Evolutionary conservation across 148 eudicot genomes (phyloP), one percentile per base, ranked within the genome.

Genomic region (Rhododendron ferrugineum): DNA sequence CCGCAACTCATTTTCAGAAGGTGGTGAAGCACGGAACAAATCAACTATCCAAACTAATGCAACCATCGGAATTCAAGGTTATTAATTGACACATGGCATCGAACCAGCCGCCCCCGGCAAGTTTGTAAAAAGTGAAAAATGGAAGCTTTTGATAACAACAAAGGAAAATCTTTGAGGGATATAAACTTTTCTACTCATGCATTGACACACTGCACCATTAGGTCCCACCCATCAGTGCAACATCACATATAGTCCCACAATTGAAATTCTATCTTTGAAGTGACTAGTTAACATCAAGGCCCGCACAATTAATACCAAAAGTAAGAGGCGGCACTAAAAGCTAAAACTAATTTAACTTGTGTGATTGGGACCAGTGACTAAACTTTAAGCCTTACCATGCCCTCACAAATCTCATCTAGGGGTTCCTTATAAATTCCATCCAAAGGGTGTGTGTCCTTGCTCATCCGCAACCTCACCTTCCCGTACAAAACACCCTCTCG

Each of bases 321-420:
- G 84, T 11, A 56, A 72, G 79, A 49, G 85, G 73, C 87, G 86
- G 87, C 86, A 85, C 83, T 36, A 85, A 54, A 56, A 47, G 85
- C 36, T 82, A 74, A 64, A 82, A n/a, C 20, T 82, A 56, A 80
- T 84, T n/a, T 49, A 44, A 81, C 64, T 77, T 78, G 5, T 18
- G 47, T 10, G 77, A 50, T 44, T 68, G 54, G 14, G 84, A 88
- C 86, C 23, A 16, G 32, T 68, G 66, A 83, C 44, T 34, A 46
- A 58, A 82, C 72, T 83, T 64, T 5, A 70, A 70, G 81, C 74
- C 86, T 37, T 18, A 82, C 50, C 70, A 82, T 62, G 16, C 66
- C 56, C 49, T 32, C 16, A 42, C 52, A 64, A 30, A 74, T 52
- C 82, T 76, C 26, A 81, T 47, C 79, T 34, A 23, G 22, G 13